Conservation (phyloP, 192 early-diverging fungal species). For the Backusella liffmaniae region DNA sequence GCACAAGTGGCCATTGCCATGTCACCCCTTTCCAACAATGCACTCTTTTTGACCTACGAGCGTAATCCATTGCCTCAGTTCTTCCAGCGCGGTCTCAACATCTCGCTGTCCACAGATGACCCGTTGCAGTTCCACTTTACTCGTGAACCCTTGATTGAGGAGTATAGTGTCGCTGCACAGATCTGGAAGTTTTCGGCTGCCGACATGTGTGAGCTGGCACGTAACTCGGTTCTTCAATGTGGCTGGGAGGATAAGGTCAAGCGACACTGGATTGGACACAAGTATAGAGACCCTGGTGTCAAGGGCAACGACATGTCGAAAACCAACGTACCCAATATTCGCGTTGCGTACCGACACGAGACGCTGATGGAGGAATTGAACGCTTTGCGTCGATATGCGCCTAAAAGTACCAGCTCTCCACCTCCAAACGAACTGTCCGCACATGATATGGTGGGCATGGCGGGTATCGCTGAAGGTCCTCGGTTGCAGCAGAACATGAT, state of each 20-base stretch:
- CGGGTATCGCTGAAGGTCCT: background rate
- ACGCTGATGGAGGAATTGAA: conserved; percentile 81
- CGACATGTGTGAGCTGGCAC: conserved; percentile 95
- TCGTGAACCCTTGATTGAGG: conserved; percentile 95
- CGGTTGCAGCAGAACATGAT: conserved; percentile 14
- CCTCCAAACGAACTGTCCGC: background rate
- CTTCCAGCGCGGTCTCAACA: conserved; percentile 93
- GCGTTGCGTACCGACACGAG: conserved; percentile 79
- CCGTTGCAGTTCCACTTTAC: conserved; percentile 97
- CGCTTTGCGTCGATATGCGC: conserved; percentile 40
- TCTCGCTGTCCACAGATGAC: conserved; percentile 93
- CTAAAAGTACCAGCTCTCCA: background rate
- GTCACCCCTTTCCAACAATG: conserved; percentile 97
- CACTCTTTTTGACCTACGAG: conserved; percentile 90
- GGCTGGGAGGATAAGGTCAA: conserved; percentile 90
- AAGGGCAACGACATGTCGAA: conserved; percentile 84
- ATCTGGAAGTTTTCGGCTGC: conserved; percentile 91
- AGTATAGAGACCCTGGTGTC: conserved; percentile 73
- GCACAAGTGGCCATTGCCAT: conserved; percentile 96
- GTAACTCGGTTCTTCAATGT: conserved; percentile 86
- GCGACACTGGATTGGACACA: conserved; percentile 85
- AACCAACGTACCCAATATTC: conserved; percentile 90
- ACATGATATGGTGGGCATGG: conserved; percentile 21
- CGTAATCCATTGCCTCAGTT: conserved; percentile 88
- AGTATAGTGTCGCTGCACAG: conserved; percentile 93